Evolutionary conservation across 306 rosid species (phyloP).

Genomic region (Sicyos baderoa): DNA sequence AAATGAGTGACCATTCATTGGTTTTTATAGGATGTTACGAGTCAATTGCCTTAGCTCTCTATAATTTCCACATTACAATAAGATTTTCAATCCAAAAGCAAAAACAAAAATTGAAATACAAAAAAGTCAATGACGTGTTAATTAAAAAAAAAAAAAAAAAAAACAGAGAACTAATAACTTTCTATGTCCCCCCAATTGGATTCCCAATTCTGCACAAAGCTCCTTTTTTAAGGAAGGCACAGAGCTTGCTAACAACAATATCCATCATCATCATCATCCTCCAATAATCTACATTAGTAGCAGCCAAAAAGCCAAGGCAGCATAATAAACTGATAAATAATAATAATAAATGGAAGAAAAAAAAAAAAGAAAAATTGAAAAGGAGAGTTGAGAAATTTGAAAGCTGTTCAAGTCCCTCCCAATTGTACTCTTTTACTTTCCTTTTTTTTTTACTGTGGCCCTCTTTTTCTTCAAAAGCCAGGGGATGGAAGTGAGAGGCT

Average conservation of each 20-base stretch:
- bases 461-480: constrained; percentile 50
- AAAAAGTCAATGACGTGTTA: constrained; percentile 17
- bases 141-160: background rate
- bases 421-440: background rate
- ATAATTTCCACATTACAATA: constrained; percentile 1
- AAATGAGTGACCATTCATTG: background rate
- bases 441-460: constrained; percentile 26
- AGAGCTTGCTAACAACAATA: background rate
- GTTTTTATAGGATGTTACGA: constrained; percentile 1
- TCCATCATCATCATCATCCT: constrained; percentile 1
- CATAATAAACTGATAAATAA: constrained; percentile 21
- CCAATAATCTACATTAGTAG: constrained; percentile 40
- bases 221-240: background rate
- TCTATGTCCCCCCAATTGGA: background rate
- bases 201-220: constrained; percentile 13
- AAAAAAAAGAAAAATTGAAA: no score
- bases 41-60: constrained; percentile 13
- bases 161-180: constrained; percentile 10
- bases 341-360: constrained; percentile 30
- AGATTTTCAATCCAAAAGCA: background rate
- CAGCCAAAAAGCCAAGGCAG: constrained; percentile 6
- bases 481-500: constrained; percentile 58
- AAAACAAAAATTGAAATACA: background rate
- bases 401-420: constrained; percentile 18
- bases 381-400: constrained; percentile 20